phyloP scores from a whole-genome alignment of 805 yeast genomes.

The Schizosaccharomyces japonicus region DNA sequence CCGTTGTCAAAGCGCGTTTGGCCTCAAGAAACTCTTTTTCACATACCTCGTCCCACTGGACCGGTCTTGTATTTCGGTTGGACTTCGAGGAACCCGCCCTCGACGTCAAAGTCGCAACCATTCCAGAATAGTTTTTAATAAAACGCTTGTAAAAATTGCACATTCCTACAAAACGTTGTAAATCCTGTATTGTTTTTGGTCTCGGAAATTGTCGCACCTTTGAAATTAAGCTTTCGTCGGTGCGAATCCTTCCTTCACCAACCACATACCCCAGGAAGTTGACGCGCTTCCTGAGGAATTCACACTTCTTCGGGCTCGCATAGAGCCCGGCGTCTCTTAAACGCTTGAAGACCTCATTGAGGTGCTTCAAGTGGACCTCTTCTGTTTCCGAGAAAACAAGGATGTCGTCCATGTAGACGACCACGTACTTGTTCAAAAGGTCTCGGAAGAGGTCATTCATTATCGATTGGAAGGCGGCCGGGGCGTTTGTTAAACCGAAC shows the following conservation, averaged over 20 bases:
- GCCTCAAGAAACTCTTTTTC: not conserved
- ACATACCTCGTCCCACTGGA: not conserved
- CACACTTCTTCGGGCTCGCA: constrained; percentile 5
- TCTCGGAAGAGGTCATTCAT: constrained; percentile 7
- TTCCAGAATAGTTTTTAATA: not conserved
- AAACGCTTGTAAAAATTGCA: not conserved
- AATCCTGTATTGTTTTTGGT: not conserved
- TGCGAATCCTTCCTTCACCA: constrained; percentile 6
- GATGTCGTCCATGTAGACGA: constrained; percentile 13
- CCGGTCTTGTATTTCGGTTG: not conserved
- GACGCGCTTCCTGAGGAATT: not conserved
- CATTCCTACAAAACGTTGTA: not conserved
- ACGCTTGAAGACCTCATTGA: not conserved
- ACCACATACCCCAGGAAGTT: not conserved
- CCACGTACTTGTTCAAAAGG: constrained; percentile 3
- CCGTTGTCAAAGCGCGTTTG: too few relatives aligned
- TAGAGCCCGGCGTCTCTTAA: not conserved
- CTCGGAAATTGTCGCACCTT: not conserved
- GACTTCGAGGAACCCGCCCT: not conserved
- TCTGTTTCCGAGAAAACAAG: constrained; percentile 7
- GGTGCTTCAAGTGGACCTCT: constrained; percentile 8
- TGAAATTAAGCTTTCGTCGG: not conserved
- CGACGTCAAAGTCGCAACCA: not conserved
- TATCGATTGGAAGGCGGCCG: constrained; percentile 13
- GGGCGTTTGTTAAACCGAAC: constrained; percentile 14